A percentile compares a stretch with the other conserved stretches of the same genome.
These are phyloP conservation scores for Quillaja saponaria DNA, from an alignment of 306 rosid genomes.

Conservation along the genomic window DNA sequence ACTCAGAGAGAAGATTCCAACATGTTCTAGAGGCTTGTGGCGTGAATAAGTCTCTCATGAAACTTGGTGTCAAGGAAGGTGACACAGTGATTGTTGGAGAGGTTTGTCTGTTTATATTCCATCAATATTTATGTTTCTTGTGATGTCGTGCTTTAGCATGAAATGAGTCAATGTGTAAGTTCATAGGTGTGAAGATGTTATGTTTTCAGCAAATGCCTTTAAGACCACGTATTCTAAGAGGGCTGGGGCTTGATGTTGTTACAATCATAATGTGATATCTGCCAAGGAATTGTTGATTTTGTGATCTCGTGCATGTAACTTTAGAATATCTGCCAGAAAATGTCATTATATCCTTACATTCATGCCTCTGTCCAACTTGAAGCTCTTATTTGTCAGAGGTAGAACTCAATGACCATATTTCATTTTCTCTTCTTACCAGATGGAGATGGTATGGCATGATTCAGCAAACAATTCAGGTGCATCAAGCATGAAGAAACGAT, in stretches of 20 bases:
- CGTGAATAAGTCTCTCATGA: constrained; percentile 74
- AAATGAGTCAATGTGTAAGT: constrained; percentile 22
- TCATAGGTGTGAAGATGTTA: constrained; percentile 4
- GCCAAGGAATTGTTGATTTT: neutral
- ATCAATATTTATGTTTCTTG: constrained; percentile 22
- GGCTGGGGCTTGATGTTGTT: too few relatives aligned
- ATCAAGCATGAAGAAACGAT: constrained; percentile 59
- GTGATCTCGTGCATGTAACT: too few relatives aligned
- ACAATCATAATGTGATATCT: constrained; percentile 9
- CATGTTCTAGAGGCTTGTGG: constrained; percentile 97
- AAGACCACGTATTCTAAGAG: constrained; percentile 10
- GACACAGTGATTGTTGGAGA: constrained; percentile 79
- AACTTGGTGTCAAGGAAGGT: constrained; percentile 83
- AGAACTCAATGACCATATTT: too few relatives aligned
- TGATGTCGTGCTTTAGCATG: constrained; percentile 14
- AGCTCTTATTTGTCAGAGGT: too few relatives aligned
- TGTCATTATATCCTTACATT: too few relatives aligned
- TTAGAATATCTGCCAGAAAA: too few relatives aligned
- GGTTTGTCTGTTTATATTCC: constrained; percentile 47
- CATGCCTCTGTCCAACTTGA: constrained; percentile 6
- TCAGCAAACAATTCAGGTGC: constrained; percentile 45
- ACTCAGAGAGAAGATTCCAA: constrained; percentile 90
- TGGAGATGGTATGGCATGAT: constrained; percentile 93
- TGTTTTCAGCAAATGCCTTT: constrained; percentile 10
- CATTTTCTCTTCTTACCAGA: constrained; percentile 47